Evolutionary conservation across 208 protist genomes (phyloP), one percentile per base, ranked within the genome.

Genomic region (Herpetomonas samuelpessoai): DNA sequence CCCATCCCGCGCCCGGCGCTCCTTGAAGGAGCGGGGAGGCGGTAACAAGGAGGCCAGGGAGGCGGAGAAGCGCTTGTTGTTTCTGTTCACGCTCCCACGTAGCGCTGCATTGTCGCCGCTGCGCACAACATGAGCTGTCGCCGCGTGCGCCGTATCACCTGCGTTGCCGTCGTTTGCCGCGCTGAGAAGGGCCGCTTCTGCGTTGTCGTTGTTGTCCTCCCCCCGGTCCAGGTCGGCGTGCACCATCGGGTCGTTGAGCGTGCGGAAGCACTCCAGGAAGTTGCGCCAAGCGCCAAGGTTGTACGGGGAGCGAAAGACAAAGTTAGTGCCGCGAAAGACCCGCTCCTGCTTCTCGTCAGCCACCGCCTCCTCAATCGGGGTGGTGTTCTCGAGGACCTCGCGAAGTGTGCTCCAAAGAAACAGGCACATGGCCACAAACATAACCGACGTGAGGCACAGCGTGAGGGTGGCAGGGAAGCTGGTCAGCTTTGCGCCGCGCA

Each of bases 261-360:
- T 77, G 45, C 74, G 63, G 62, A 93, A 88, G 4, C 80, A 6
- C 22, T 76, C 65, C 10, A 95, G 19, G 9, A 95, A 29, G 64
- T 95, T 95, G 2, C 64, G 62, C 74, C 72, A 78, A n/a, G 54
- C 25, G 0, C 88, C 85, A 6, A 92, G 57, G 56, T 95, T 70
- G 65, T 91, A 95, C 39, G 83, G 88, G 55, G 59, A 86, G 45
- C 73, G 76, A 53, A 82, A 86, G 1, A 50, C 41, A 21, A 77
- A 60, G 10, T 53, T 55, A 12, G 68, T 72, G 29, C 50, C 21
- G 41, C 55, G 39, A 62, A 71, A 77, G 0, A 72, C 57, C 9
- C 41, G 19, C 1, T 50, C n/a, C 19, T 65, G 51, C 46, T 77
- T 83, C n/a, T 82, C 49, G 10, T 71, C 52, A 48, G 89, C 57